These are phyloP conservation scores for Didymella pomorum DNA, from an alignment of 2,329 filamentous ascomycete species.

Conservation along the genomic window DNA sequence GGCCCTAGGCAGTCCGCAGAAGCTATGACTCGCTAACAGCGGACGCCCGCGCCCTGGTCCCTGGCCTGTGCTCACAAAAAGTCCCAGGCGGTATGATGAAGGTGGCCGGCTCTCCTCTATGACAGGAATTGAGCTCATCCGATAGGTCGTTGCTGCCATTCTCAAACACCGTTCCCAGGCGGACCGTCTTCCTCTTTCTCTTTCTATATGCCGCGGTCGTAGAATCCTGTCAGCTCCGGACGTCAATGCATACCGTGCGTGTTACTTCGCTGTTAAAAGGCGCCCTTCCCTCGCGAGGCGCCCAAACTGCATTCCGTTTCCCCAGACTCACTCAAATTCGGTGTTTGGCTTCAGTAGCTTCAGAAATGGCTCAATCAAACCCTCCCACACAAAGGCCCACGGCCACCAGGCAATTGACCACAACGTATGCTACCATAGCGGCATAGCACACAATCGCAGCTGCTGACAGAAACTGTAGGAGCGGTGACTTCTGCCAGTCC, in stretches of 20 bases:
- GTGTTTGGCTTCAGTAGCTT: constrained; percentile 48
- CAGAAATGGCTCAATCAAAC: constrained; percentile 44
- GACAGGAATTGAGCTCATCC: constrained; percentile 27
- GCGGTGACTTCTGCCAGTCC: constrained; percentile 60
- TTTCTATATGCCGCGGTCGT: constrained; percentile 42
- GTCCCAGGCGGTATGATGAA: constrained; percentile 22
- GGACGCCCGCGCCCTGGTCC: constrained; percentile 7
- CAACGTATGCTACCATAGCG: constrained; percentile 40
- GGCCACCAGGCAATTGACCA: constrained; percentile 49
- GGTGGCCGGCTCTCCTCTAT: constrained; percentile 22
- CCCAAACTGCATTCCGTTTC: constrained; percentile 26
- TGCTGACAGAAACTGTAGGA: constrained; percentile 38
- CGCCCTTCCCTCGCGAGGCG: constrained; percentile 34
- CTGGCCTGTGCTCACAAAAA: constrained; percentile 20
- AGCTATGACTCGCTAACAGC: constrained; percentile 20
- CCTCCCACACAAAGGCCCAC: constrained; percentile 48
- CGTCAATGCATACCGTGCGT: constrained; percentile 46
- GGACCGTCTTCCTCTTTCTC: constrained; percentile 39
- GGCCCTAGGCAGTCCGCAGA: constrained; percentile 18
- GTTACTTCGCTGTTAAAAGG: constrained; percentile 47
- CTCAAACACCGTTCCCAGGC: constrained; percentile 30
- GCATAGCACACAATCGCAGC: constrained; percentile 3
- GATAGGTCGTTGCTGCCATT: constrained; percentile 36
- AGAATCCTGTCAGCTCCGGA: constrained; percentile 34
- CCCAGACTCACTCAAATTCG: constrained; percentile 29